These are phyloP conservation scores for Chlamydomonas sp. DNA, from an alignment of 139 green algal genomes.

Conservation along the genomic window DNA sequence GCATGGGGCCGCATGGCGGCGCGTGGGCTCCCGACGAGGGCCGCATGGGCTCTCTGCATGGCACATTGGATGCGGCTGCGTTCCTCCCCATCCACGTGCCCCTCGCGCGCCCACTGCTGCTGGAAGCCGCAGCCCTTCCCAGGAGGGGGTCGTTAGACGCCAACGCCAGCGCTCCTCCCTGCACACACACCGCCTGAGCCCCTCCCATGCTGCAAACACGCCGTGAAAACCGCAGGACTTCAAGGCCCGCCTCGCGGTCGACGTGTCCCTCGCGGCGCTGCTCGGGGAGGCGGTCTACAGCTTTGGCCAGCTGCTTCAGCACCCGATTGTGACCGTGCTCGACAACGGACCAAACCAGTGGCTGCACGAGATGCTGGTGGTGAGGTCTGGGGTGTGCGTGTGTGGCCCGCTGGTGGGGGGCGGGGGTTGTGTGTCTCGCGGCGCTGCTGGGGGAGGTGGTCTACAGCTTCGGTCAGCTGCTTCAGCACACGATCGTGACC, in stretches of 20 bases:
- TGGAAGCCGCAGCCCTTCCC: no score
- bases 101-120: no score
- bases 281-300: conserved; percentile 92
- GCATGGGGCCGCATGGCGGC: no score
- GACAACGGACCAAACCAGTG: conserved; percentile 63
- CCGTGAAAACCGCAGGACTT: conserved; percentile 54
- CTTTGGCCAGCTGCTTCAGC: conserved; percentile 95
- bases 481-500: conserved; percentile 90
- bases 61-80: no score
- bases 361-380: conserved; percentile 81
- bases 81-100: no score
- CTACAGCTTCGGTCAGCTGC: conserved; percentile 96
- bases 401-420: conserved; percentile 16
- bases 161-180: no score
- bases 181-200: no score
- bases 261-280: conserved; percentile 89
- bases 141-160: no score
- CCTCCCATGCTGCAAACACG: no score
- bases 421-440: conserved; percentile 87
- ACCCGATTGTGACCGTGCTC: conserved; percentile 83
- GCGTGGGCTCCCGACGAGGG: no score
- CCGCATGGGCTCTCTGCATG: no score
- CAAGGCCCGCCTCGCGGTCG: conserved; percentile 77
- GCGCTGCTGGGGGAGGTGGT: conserved; percentile 91
- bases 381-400: conserved; percentile 74